Evolutionary conservation across 2,329 filamentous ascomycete genomes (phyloP).

Genomic region (Oidium heveae): DNA sequence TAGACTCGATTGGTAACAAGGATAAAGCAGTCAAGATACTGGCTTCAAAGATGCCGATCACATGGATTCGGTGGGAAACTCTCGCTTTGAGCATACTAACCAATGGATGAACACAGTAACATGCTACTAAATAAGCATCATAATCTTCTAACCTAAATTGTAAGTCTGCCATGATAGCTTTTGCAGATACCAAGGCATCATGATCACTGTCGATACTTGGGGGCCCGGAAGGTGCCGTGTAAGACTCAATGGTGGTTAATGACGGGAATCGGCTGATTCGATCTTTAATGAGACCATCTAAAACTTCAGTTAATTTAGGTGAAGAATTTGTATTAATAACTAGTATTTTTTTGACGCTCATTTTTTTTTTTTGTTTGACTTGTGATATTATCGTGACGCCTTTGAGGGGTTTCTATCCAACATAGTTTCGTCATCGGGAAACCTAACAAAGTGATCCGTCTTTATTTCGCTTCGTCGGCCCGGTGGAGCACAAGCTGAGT

Average conservation of each 20-base stretch:
- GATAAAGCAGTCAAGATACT: constrained; percentile 28
- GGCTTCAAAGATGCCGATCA: constrained; percentile 73
- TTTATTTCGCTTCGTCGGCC: too few species aligned
- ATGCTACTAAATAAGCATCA: constrained; percentile 66
- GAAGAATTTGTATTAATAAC: constrained; percentile 66
- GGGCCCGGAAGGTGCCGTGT: constrained; percentile 40
- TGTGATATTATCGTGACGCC: too few species aligned
- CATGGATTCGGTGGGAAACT: constrained; percentile 20
- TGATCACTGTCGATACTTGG: constrained; percentile 53
- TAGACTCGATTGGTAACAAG: constrained; percentile 14
- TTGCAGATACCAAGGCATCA: constrained; percentile 38
- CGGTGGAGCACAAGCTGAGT: too few species aligned
- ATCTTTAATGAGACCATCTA: constrained; percentile 24
- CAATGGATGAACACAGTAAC: constrained; percentile 66
- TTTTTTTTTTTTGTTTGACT: not conserved
- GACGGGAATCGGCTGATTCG: constrained; percentile 10
- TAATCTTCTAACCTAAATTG: constrained; percentile 21
- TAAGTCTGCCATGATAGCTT: constrained; percentile 33
- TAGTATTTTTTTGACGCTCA: constrained; percentile 25
- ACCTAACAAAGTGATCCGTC: too few species aligned
- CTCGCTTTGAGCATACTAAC: constrained; percentile 30
- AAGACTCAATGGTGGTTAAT: constrained; percentile 26
- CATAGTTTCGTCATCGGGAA: not conserved
- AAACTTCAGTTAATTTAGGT: constrained; percentile 39
- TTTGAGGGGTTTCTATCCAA: too few species aligned